Evolutionary conservation across 2,329 filamentous ascomycete genomes (phyloP).

Genomic region (Phialophora chinensis): DNA sequence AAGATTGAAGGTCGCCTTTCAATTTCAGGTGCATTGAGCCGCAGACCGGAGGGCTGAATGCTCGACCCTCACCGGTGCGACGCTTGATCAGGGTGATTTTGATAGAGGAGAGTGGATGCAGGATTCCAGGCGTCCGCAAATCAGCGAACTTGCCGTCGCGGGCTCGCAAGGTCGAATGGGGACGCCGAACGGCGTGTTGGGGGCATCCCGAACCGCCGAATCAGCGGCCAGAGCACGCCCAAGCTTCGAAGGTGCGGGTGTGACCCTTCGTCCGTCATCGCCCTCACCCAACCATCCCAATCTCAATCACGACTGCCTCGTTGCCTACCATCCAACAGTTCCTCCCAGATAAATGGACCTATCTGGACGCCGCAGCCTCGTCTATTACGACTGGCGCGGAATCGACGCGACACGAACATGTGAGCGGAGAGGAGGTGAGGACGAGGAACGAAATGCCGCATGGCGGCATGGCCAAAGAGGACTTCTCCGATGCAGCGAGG

Average conservation of each 20-base stretch:
- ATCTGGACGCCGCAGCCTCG: conserved; percentile 32
- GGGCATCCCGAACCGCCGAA: conserved; percentile 31
- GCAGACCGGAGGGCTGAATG: conserved; percentile 2
- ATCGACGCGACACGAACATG: conserved; percentile 11
- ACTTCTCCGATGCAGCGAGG: conserved; percentile 12
- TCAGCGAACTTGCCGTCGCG: conserved; percentile 30
- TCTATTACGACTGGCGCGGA: conserved; percentile 22
- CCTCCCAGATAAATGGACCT: conserved; percentile 26
- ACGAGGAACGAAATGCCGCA: neutral
- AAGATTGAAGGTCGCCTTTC: conserved; percentile 22
- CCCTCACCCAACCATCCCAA: conserved; percentile 23
- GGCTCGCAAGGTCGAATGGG: conserved; percentile 30
- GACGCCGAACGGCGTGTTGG: conserved; percentile 29
- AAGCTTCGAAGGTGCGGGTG: conserved; percentile 32
- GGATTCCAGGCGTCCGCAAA: conserved; percentile 14
- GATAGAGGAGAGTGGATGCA: conserved; percentile 37
- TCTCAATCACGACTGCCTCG: conserved; percentile 36
- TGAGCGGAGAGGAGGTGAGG: conserved; percentile 2
- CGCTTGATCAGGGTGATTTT: conserved; percentile 19
- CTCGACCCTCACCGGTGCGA: neutral
- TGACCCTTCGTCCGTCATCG: conserved; percentile 25
- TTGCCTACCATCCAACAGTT: conserved; percentile 27
- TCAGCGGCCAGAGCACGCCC: conserved; percentile 29
- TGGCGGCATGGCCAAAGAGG: conserved; percentile 3
- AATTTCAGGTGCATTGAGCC: conserved; percentile 18